Evolutionary conservation across 352 stramenopile genomes (phyloP).

Genomic region (Phytophthora podocarpi): DNA sequence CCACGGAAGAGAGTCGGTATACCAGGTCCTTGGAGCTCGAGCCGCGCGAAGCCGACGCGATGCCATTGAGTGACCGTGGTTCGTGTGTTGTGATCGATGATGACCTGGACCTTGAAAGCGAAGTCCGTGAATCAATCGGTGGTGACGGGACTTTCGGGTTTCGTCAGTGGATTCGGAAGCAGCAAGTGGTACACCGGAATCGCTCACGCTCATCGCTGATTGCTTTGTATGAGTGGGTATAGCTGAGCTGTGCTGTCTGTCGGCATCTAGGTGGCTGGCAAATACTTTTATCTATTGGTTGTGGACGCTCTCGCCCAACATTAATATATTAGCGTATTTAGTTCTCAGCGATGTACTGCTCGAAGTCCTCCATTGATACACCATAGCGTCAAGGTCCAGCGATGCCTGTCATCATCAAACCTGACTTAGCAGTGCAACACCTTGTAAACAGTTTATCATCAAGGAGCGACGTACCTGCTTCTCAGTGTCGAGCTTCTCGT

Average conservation of each 20-base stretch:
- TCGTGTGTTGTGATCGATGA: slow-evolving; percentile 59
- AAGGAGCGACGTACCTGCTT: too few relatives aligned
- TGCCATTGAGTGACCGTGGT: slow-evolving; percentile 59
- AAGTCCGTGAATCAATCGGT: slow-evolving; percentile 81
- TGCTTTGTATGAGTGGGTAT: slow-evolving; percentile 77
- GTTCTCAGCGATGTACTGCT: slow-evolving; percentile 60
- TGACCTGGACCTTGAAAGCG: slow-evolving; percentile 76
- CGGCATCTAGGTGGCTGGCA: not conserved
- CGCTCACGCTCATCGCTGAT: slow-evolving; percentile 63
- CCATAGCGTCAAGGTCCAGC: slow-evolving; percentile 16
- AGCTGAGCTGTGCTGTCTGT: slow-evolving; percentile 11
- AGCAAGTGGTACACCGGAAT: slow-evolving; percentile 82
- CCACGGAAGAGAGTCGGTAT: slow-evolving; percentile 82
- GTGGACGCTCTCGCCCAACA: slow-evolving; percentile 16
- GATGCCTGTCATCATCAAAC: too few relatives aligned
- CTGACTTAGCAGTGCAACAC: too few relatives aligned
- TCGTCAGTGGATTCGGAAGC: slow-evolving; percentile 83
- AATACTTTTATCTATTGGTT: slow-evolving; percentile 34
- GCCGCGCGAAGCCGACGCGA: slow-evolving; percentile 69
- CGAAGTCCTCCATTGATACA: slow-evolving; percentile 49
- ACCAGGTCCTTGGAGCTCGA: slow-evolving; percentile 74
- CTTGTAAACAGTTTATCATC: too few relatives aligned
- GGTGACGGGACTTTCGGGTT: slow-evolving; percentile 78
- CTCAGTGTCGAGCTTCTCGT: not conserved
- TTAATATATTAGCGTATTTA: slow-evolving; percentile 40